These are phyloP conservation scores for Candida nonsorbophila DNA, from an alignment of 805 yeast genomes.

Conservation along the genomic window DNA sequence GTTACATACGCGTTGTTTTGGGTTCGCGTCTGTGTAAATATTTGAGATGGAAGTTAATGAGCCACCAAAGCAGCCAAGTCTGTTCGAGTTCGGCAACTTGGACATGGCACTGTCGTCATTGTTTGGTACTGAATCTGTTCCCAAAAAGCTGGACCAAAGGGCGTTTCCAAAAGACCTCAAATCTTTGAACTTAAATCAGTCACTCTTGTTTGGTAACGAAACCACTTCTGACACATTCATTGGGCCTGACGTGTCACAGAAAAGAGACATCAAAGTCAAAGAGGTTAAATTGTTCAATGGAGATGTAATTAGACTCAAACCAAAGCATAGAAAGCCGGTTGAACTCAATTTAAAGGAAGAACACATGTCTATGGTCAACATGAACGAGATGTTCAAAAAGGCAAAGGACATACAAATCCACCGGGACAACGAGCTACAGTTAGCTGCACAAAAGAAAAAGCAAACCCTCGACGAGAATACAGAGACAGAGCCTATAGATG, in stretches of 20 bases:
- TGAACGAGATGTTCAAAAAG: conserved; percentile 15
- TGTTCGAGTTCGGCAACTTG: no score
- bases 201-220: no score
- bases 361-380: conserved; percentile 10
- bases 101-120: no score
- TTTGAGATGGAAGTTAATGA: no score
- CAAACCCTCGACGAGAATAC: neutral
- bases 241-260: neutral
- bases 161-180: no score
- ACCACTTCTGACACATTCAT: conserved; percentile 1
- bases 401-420: conserved; percentile 13
- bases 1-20: no score
- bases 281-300: conserved; percentile 17
- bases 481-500: neutral
- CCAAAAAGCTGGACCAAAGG: no score
- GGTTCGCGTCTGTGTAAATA: no score
- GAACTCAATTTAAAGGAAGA: conserved; percentile 1
- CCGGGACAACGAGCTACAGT: conserved; percentile 10
- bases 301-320: conserved; percentile 8
- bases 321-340: conserved; percentile 2
- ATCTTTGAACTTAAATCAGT: no score
- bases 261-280: conserved; percentile 4
- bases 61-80: no score
- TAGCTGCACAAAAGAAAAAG: conserved; percentile 2
- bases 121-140: no score